phyloP scores from a whole-genome alignment of 2,329 filamentous ascomycete species.

The Penicillium brevicompactum region DNA sequence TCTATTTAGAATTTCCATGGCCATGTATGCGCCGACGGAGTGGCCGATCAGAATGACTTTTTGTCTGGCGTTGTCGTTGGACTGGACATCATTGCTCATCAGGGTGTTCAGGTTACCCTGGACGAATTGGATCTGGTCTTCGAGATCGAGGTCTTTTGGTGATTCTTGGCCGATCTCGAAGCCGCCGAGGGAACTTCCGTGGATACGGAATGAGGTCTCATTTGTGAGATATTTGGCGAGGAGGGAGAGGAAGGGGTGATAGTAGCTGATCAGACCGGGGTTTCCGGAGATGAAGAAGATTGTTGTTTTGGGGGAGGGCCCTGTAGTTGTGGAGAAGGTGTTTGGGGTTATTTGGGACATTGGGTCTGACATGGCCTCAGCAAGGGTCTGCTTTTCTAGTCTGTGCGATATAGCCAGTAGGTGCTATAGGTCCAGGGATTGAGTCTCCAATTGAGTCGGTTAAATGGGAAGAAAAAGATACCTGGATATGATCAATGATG shows the following conservation, averaged over 20 bases:
- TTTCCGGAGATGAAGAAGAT: slow-evolving; percentile 55
- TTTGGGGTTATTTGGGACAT: slow-evolving; percentile 34
- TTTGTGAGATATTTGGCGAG: slow-evolving; percentile 30
- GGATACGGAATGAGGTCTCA: slow-evolving; percentile 27
- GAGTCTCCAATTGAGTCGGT: too few species aligned
- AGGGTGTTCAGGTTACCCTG: slow-evolving; percentile 46
- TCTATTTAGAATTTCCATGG: slow-evolving; percentile 66
- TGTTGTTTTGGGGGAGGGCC: slow-evolving; percentile 20
- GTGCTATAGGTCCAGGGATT: too few species aligned
- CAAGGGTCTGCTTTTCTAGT: neutral
- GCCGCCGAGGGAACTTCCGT: slow-evolving; percentile 39
- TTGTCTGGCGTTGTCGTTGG: neutral
- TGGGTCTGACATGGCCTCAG: neutral
- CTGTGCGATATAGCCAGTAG: neutral
- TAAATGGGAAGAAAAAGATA: too few species aligned
- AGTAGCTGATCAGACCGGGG: slow-evolving; percentile 54
- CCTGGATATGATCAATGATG: too few species aligned
- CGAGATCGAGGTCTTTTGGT: slow-evolving; percentile 35
- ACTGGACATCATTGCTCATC: slow-evolving; percentile 21
- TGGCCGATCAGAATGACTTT: slow-evolving; percentile 70
- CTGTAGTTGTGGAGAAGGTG: slow-evolving; percentile 33
- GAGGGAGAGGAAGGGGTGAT: slow-evolving; percentile 46
- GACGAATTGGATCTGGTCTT: slow-evolving; percentile 54
- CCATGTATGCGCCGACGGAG: slow-evolving; percentile 73
- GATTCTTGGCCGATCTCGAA: slow-evolving; percentile 31